Percentiles rank a stretch among this genome's conserved stretches.
Conservation (phyloP, 257 asterid species). For the Nicotiana benthamiana region DNA sequence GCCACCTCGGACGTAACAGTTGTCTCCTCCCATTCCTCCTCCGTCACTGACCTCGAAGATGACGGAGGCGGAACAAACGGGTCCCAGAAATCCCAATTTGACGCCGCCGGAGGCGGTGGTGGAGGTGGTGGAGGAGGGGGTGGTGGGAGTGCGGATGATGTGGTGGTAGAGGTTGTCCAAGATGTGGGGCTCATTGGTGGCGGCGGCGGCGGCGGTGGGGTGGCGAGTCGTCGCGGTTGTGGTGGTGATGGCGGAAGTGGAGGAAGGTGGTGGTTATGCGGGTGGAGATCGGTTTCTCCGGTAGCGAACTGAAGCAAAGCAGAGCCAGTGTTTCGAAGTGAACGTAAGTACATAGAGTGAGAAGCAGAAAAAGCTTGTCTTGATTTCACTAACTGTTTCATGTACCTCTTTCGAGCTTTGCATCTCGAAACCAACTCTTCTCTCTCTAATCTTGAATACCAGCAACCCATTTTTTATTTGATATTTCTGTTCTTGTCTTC, state of each 20-base stretch:
- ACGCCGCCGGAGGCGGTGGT: conserved; percentile 33
- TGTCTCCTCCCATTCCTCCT: conserved; percentile 77
- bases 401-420: conserved; percentile 70
- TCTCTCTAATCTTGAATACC: conserved; percentile 66
- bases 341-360: conserved; percentile 68
- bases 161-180: conserved; percentile 43
- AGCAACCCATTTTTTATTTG: conserved; percentile 70
- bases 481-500: background rate
- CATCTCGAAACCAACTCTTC: conserved; percentile 91
- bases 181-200: conserved; percentile 67
- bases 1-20: conserved; percentile 50
- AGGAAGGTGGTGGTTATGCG: conserved; percentile 27
- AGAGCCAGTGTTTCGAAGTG: conserved; percentile 72
- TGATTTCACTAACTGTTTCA: conserved; percentile 91
- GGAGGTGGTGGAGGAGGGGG: conserved; percentile 74
- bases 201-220: conserved; percentile 38
- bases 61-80: conserved; percentile 78
- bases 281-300: conserved; percentile 66
- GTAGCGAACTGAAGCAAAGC: conserved; percentile 84
- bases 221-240: conserved; percentile 18
- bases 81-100: conserved; percentile 96
- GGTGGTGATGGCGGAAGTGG: conserved; percentile 18
- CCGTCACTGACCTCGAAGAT: conserved; percentile 50
- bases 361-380: conserved; percentile 83
- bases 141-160: conserved; percentile 48